Conservation (phyloP, 495 filamentous ascomycete species). For the Xylaria sp. region DNA sequence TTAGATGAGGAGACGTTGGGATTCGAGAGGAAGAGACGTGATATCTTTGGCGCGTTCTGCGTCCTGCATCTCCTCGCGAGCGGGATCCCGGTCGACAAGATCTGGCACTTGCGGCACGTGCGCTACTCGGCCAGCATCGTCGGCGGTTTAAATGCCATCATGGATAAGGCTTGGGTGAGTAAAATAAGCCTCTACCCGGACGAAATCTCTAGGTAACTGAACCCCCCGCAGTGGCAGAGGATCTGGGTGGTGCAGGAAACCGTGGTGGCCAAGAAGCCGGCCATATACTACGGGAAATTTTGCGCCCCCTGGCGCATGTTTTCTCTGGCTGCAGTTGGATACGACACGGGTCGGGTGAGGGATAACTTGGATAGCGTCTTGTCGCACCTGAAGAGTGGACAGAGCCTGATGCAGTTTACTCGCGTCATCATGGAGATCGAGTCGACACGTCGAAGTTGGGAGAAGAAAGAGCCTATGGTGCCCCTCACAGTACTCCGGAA, state of each 20-base stretch:
- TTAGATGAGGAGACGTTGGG: neutral
- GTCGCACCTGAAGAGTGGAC: constrained; percentile 16
- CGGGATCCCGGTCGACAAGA: constrained; percentile 22
- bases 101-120: constrained; percentile 27
- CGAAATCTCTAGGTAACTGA: neutral
- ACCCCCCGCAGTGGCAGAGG: constrained; percentile 21
- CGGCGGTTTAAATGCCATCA: constrained; percentile 22
- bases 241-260: constrained; percentile 33
- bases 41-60: constrained; percentile 30
- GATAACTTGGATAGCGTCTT: constrained; percentile 10
- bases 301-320: constrained; percentile 30
- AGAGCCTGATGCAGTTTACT: constrained; percentile 25
- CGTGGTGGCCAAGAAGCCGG: constrained; percentile 20
- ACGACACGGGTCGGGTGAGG: constrained; percentile 21
- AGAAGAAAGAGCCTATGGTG: constrained; percentile 19
- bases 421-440: constrained; percentile 34
- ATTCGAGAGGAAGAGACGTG: constrained; percentile 8
- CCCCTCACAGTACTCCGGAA: constrained; percentile 32
- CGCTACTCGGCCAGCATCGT: constrained; percentile 10
- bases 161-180: constrained; percentile 30
- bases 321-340: constrained; percentile 25
- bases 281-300: constrained; percentile 26
- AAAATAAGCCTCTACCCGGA: no score
- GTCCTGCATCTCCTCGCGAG: constrained; percentile 23
- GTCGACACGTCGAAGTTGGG: constrained; percentile 25